Evolutionary conservation across 805 yeast species (phyloP).

Genomic region (Yarrowia sp.): DNA sequence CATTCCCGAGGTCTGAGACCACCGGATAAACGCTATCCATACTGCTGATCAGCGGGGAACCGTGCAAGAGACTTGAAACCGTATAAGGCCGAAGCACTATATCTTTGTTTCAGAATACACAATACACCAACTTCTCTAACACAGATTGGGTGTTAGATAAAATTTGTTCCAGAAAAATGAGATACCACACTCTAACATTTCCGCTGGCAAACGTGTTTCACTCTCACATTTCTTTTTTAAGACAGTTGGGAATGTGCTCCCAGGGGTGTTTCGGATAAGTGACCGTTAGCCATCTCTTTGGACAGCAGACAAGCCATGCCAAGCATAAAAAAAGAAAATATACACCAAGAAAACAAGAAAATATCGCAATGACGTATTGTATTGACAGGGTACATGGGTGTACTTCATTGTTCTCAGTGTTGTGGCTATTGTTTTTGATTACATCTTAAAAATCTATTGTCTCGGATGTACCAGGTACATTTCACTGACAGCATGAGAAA

Average conservation of each 20-base stretch:
- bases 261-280: not conserved
- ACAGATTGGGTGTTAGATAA: no score
- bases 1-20: slow-evolving; percentile 6
- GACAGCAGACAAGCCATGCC: not conserved
- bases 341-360: no score
- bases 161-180: no score
- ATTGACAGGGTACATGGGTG: no score
- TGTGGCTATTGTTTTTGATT: no score
- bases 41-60: not conserved
- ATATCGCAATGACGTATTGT: no score
- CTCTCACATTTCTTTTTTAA: not conserved
- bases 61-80: not conserved
- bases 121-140: not conserved
- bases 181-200: not conserved
- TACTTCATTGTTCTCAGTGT: no score
- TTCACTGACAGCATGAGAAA: no score
- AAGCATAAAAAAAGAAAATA: not conserved
- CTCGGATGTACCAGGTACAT: no score
- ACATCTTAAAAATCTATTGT: no score
- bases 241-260: not conserved
- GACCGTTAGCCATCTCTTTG: not conserved
- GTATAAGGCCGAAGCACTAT: not conserved
- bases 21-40: not conserved
- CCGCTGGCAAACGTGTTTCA: not conserved
- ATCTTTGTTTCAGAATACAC: not conserved